These are phyloP conservation scores for Erodium trifolium DNA, from an alignment of 441 rosid genomes.

Conservation along the genomic window DNA sequence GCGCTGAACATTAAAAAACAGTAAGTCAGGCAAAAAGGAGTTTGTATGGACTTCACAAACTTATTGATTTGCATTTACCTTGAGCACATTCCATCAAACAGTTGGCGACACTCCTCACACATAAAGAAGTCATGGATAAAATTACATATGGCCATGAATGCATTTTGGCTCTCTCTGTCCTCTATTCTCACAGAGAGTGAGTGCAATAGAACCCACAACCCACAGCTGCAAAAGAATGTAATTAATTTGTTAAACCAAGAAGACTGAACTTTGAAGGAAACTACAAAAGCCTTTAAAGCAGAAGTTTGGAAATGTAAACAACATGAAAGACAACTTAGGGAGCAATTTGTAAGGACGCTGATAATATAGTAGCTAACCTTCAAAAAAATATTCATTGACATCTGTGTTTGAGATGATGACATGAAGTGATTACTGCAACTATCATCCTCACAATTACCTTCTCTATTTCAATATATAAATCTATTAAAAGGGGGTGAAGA, in stretches of 20 bases:
- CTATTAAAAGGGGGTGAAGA: too few relatives aligned
- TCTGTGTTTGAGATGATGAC: too few relatives aligned
- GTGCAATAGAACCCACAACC: slow-evolving; percentile 93
- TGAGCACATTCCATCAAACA: slow-evolving; percentile 72
- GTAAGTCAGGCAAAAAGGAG: not conserved
- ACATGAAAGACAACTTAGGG: too few relatives aligned
- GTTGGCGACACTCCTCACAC: slow-evolving; percentile 89
- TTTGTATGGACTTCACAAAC: not conserved
- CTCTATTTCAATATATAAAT: too few relatives aligned
- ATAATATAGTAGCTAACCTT: too few relatives aligned
- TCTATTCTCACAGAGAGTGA: slow-evolving; percentile 83
- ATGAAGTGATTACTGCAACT: too few relatives aligned
- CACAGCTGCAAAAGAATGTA: slow-evolving; percentile 56
- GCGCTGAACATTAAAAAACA: slow-evolving; percentile 39
- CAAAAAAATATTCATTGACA: too few relatives aligned
- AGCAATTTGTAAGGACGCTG: too few relatives aligned
- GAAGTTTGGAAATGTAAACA: too few relatives aligned
- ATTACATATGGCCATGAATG: slow-evolving; percentile 64
- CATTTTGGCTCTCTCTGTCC: slow-evolving; percentile 80
- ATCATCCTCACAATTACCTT: too few relatives aligned
- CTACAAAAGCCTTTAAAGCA: too few relatives aligned
- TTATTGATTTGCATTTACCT: slow-evolving; percentile 38
- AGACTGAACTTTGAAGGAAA: too few relatives aligned
- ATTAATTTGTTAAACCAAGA: not conserved
- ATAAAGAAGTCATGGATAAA: slow-evolving; percentile 79